Evolutionary conservation across 2,329 filamentous ascomycete species (phyloP).

Genomic region (Podosphaera fusca): DNA sequence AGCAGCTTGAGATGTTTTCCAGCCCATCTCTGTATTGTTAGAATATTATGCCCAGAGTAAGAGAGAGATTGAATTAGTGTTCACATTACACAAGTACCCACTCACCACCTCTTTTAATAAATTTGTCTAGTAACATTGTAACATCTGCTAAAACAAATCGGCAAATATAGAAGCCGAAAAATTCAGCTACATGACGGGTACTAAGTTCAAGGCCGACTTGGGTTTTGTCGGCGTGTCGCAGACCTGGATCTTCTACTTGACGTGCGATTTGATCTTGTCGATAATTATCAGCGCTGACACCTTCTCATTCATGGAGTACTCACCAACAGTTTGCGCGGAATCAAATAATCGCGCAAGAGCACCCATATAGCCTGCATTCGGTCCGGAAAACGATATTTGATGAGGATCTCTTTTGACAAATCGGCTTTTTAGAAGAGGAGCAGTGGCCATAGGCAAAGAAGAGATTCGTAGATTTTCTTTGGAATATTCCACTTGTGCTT

Average conservation of each 20-base stretch:
- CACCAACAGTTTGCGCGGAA: constrained; percentile 79
- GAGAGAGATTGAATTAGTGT: too few species aligned
- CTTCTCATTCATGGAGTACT: constrained; percentile 16
- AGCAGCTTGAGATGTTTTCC: too few species aligned
- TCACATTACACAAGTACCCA: constrained; percentile 39
- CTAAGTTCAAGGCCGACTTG: constrained; percentile 89
- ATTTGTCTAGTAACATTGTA: constrained; percentile 74
- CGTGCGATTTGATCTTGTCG: constrained; percentile 71
- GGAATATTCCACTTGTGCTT: constrained; percentile 21
- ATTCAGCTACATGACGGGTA: constrained; percentile 82
- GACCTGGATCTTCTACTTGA: constrained; percentile 83
- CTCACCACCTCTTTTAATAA: constrained; percentile 86
- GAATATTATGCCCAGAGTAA: too few species aligned
- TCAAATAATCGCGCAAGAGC: constrained; percentile 80
- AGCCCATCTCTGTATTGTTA: too few species aligned
- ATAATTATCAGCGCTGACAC: constrained; percentile 10
- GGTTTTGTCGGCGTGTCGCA: constrained; percentile 77
- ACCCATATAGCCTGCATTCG: constrained; percentile 77
- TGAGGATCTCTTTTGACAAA: constrained; percentile 49
- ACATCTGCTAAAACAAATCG: constrained; percentile 82
- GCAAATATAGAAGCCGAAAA: constrained; percentile 92
- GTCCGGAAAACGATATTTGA: constrained; percentile 52
- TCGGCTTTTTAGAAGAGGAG: constrained; percentile 33
- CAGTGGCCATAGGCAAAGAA: constrained; percentile 52
- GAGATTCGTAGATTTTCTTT: constrained; percentile 44